Base-by-base conservation (phyloP, 2,329 filamentous ascomycete genomes). In the Aspergillus jensenii region DNA sequence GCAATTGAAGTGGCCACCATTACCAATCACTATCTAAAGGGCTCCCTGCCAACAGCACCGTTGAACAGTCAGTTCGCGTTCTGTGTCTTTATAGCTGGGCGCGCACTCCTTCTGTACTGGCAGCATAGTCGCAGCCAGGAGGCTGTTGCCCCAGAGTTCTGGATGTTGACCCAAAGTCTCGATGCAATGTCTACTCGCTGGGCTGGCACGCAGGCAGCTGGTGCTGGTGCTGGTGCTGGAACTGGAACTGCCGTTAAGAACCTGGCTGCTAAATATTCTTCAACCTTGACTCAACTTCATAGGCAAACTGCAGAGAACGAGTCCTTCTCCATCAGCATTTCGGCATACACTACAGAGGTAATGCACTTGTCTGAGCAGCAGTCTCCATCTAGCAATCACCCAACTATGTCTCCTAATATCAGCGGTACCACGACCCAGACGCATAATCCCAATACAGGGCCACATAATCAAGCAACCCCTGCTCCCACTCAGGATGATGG, bases 1-100 rank as follows among this genome's bases (percentile, higher is more conserved):
- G 79, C 80, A 0, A 66, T 74, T 0, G 80, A 82, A 55, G 81
- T 76, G 0, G 71, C 79, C 0, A 76, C 73, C 1, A 82, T 82
- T 31, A 74, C 74, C 0, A 67, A 72, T 5, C 80, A 81, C 54
- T 82, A 80, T 58, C 68, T 82, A 1, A 71, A 76, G 21, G 70
- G 76, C 21, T 56, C 59, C 71, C 74, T 1, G 37, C 41, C n/a
- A 1, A 40, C 6, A 51, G 60, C 23, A 50, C 67, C 25, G 58
- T 60, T 27, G 50, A 64, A 45, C n/a, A 62, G 69, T 2, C 79
- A 81, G 39, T 81, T 80, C 61, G 71, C 77, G 0, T 79, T 82
- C 35, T 82, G 79, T 58, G 70, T 77, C 0, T 82, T 79, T 45
- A 70, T 82, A 72, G 43, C 44, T 3, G 0, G 68, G 76, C n/a